These are phyloP conservation scores for Parafenestella ontariensis DNA, from an alignment of 2,329 filamentous ascomycete genomes.

Conservation along the genomic window DNA sequence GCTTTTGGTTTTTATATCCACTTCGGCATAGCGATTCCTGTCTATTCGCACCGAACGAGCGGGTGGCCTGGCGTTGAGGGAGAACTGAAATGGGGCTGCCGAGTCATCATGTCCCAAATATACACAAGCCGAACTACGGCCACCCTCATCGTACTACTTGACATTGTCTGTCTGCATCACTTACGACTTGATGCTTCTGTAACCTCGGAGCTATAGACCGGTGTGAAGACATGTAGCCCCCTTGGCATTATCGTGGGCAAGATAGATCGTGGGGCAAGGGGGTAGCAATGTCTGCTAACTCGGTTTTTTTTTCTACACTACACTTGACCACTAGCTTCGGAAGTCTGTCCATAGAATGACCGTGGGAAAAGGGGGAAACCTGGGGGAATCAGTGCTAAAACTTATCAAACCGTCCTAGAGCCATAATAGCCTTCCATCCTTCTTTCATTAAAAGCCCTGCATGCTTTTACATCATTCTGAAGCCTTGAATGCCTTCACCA, in stretches of 20 bases:
- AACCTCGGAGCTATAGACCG: not conserved
- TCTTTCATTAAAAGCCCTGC: not conserved
- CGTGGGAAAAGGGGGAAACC: constrained; percentile 5
- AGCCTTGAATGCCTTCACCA: not conserved
- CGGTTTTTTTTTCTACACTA: not conserved
- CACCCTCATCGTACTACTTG: not conserved
- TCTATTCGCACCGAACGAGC: not conserved
- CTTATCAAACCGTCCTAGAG: constrained; percentile 10
- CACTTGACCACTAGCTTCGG: not conserved
- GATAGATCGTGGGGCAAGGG: no score
- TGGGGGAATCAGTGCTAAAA: constrained; percentile 29
- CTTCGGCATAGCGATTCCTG: not conserved
- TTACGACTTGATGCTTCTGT: not conserved
- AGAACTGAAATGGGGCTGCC: not conserved
- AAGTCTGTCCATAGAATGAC: constrained; percentile 4
- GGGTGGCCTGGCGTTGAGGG: not conserved
- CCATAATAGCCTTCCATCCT: not conserved
- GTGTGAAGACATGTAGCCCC: no score
- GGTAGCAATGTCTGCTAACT: not conserved
- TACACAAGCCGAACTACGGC: not conserved
- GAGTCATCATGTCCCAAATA: not conserved
- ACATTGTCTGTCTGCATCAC: not conserved
- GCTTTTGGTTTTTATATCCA: not conserved
- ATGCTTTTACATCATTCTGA: not conserved
- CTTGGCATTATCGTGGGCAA: no score